These are phyloP conservation scores for Aspergillus sp. DNA, from an alignment of 2,329 filamentous ascomycete species.

Conservation along the genomic window DNA sequence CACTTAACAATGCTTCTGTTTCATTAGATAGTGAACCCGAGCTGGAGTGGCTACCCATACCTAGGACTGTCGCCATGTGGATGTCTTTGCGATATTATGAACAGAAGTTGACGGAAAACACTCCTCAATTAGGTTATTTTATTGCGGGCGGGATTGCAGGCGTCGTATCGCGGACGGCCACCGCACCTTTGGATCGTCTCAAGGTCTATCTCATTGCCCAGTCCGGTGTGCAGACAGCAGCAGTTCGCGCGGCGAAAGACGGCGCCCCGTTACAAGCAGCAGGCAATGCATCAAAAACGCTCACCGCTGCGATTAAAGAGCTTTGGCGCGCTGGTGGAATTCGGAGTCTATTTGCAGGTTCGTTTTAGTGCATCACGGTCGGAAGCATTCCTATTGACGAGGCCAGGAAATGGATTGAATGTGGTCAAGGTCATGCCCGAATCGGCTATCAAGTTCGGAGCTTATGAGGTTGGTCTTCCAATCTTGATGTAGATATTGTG, in stretches of 20 bases:
- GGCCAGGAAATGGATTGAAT: constrained; percentile 84
- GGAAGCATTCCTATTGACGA: constrained; percentile 13
- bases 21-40: constrained; percentile 31
- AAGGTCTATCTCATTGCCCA: constrained; percentile 98
- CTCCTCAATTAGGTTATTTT: constrained; percentile 76
- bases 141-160: constrained; percentile 91
- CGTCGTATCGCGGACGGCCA: constrained; percentile 90
- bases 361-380: constrained; percentile 23
- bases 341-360: constrained; percentile 88
- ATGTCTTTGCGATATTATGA: constrained; percentile 40
- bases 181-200: constrained; percentile 89
- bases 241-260: constrained; percentile 62
- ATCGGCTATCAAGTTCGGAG: constrained; percentile 96
- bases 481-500: not conserved
- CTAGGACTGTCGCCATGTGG: constrained; percentile 39
- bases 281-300: constrained; percentile 62
- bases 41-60: constrained; percentile 38
- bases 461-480: constrained; percentile 65
- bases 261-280: constrained; percentile 63
- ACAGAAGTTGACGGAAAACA: constrained; percentile 43
- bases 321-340: constrained; percentile 83
- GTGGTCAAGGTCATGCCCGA: constrained; percentile 98
- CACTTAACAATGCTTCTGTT: constrained; percentile 24
- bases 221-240: constrained; percentile 59
- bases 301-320: constrained; percentile 68